Evolutionary conservation across 2,329 filamentous ascomycete species (phyloP), one percentile per base, ranked within the genome.

Genomic region (Reticulascus tulasneorum): DNA sequence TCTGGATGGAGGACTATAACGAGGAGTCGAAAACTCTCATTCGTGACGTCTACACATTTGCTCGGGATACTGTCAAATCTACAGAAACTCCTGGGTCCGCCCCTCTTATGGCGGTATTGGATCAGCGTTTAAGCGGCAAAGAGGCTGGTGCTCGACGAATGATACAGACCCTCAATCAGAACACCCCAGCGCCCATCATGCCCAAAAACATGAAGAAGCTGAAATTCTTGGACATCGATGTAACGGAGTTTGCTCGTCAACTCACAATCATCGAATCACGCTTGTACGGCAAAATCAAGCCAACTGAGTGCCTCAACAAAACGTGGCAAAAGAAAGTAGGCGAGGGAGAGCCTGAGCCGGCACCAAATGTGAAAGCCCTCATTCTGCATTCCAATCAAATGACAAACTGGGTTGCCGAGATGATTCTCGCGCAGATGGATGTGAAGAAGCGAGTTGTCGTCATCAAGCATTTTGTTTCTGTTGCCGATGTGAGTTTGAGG

Each of bases 151-250:
- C 83, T 9, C 90, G 94, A 55, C 81, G 87, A 22, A 76, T 98
- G 56, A 82, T 98, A 13, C 81, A 93, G 45, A 97, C 89, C 1
- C 70, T 93, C 46, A 91, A 82, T 56, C 82, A 83, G 50, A 83
- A 86, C 45, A 85, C 86, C 1, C 91, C 93, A 5, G 69, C 84
- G 23, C 88, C 93, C 2, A 96, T 97, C 55, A 80, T 96, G 59
- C 93, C 93, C 2, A 96, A 95, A 74, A 96, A 97, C 60, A 94
- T 98, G 89, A 96, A 93, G 76, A 98, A 96, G 64, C 77, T 98
- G 50, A 98, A 97, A 62, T 97, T 98, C 66, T 67, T 97, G 37
- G 93, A 98, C 56, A 96, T 98, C 50, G 93, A 98, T 56, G 82
- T 89, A 0, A 86, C 85, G 0, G 93, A 98, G 57, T 97, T 98